Evolutionary conservation across 441 rosid genomes (phyloP).

Genomic region (Populus hybrid): DNA sequence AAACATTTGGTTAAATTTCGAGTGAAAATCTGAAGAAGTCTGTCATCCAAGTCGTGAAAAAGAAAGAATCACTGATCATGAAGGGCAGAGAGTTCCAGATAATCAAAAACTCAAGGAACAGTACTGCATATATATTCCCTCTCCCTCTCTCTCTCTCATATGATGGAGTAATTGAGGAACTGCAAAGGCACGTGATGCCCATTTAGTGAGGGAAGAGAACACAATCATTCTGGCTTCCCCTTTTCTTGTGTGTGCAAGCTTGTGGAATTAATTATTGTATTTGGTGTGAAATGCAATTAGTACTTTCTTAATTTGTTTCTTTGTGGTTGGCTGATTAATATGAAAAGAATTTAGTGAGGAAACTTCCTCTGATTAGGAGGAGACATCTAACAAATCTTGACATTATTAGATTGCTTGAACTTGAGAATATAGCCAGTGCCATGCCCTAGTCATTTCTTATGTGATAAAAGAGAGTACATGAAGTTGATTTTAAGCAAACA

Average conservation of each 20-base stretch:
- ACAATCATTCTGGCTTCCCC: neutral
- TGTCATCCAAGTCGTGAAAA: neutral
- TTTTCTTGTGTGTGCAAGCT: neutral
- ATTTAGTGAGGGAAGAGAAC: constrained; percentile 4
- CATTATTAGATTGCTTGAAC: neutral
- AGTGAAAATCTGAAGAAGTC: neutral
- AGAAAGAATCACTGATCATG: neutral
- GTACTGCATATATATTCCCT: neutral
- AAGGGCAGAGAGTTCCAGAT: neutral
- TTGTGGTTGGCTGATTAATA: too few species aligned
- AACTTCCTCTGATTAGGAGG: neutral
- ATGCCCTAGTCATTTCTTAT: too few species aligned
- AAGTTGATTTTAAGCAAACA: neutral
- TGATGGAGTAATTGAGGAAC: constrained; percentile 12
- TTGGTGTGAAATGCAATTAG: neutral
- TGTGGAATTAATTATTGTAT: neutral
- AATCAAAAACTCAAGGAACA: neutral
- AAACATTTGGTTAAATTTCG: constrained; percentile 5
- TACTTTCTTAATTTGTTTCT: neutral
- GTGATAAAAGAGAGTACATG: too few species aligned
- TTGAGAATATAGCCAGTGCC: too few species aligned
- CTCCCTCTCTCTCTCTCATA: neutral
- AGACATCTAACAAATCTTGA: neutral
- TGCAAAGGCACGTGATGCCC: constrained; percentile 30
- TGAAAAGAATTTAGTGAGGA: neutral